Evolutionary conservation across 2,329 filamentous ascomycete genomes (phyloP).

Genomic region (Ophiostoma quercus): DNA sequence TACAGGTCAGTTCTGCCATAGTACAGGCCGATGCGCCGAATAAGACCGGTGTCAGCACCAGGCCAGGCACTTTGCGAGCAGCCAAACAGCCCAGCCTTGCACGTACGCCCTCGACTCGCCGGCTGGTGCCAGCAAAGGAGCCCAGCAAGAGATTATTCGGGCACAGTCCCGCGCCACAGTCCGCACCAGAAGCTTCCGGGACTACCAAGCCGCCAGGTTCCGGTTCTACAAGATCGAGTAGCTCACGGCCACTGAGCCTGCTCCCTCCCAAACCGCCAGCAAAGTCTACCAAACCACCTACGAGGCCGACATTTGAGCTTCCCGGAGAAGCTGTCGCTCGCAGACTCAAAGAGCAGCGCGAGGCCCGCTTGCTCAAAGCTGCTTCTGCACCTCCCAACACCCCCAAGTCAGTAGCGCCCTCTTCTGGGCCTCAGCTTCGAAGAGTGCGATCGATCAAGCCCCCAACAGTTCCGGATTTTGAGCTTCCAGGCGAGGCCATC

Average conservation of each 20-base stretch:
- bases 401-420: slow-evolving; percentile 22
- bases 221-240: slow-evolving; percentile 20
- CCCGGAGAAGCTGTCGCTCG: slow-evolving; percentile 58
- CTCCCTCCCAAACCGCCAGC: slow-evolving; percentile 43
- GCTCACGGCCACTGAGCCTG: slow-evolving; percentile 39
- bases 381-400: slow-evolving; percentile 23
- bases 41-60: slow-evolving; percentile 40
- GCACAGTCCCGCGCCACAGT: too few species aligned
- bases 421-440: slow-evolving; percentile 35
- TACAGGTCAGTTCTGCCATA: slow-evolving; percentile 19
- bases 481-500: slow-evolving; percentile 59
- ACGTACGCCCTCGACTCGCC: neutral
- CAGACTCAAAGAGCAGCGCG: slow-evolving; percentile 53
- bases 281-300: slow-evolving; percentile 52
- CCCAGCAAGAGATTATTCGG: neutral
- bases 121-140: neutral
- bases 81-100: slow-evolving; percentile 14
- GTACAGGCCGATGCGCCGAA: slow-evolving; percentile 31
- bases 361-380: slow-evolving; percentile 44
- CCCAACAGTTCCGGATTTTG: slow-evolving; percentile 53
- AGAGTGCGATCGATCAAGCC: slow-evolving; percentile 45
- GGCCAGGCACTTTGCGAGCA: slow-evolving; percentile 21
- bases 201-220: slow-evolving; percentile 30
- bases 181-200: neutral
- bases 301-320: slow-evolving; percentile 55